These are phyloP conservation scores for Pleurotus djamor DNA, from an alignment of 768 basidiomycete species.

Conservation along the genomic window DNA sequence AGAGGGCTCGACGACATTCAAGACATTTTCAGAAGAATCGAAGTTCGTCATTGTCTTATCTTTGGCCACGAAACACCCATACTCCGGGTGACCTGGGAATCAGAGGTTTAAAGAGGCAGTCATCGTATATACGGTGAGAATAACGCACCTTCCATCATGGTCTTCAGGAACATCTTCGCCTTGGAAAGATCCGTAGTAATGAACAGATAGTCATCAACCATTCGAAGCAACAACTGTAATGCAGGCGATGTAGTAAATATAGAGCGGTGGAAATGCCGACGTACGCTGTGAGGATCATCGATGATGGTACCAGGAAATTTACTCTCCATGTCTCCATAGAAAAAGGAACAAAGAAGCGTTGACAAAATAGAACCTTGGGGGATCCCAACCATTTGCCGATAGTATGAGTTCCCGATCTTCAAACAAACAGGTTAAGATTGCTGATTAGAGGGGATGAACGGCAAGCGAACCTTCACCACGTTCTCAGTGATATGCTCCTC, in stretches of 20 bases:
- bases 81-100: conserved; percentile 79
- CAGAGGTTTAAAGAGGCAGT: not conserved
- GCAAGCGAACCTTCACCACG: conserved; percentile 71
- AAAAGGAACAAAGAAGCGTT: conserved; percentile 88
- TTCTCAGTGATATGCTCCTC: conserved; percentile 92
- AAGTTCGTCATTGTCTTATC: conserved; percentile 94
- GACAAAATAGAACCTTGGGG: conserved; percentile 99
- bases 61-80: conserved; percentile 86
- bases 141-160: conserved; percentile 68
- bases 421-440: not conserved
- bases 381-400: conserved; percentile 90
- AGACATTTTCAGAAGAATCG: conserved; percentile 51
- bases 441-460: not conserved
- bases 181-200: conserved; percentile 64
- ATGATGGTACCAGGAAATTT: conserved; percentile 47
- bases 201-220: conserved; percentile 95
- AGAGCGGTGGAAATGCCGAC: conserved; percentile 18
- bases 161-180: conserved; percentile 68
- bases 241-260: not conserved
- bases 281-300: conserved; percentile 59
- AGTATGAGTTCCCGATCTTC: conserved; percentile 80
- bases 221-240: conserved; percentile 55
- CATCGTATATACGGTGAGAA: not conserved
- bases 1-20: conserved; percentile 48
- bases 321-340: conserved; percentile 89